These are phyloP conservation scores for Eucalyptus marginata DNA, from an alignment of 345 rosid species.

Conservation along the genomic window DNA sequence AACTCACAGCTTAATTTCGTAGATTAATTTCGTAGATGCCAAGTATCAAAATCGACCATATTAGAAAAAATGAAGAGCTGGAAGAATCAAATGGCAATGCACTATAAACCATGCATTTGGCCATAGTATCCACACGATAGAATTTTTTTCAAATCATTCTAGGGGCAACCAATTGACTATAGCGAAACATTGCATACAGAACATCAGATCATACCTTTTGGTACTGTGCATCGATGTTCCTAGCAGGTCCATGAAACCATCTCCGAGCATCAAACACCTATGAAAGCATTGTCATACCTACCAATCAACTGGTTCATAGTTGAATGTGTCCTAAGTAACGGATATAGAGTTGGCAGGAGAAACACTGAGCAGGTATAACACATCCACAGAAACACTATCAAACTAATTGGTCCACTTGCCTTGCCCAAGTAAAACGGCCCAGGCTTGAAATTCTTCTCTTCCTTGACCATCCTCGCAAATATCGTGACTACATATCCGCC, in stretches of 20 bases:
- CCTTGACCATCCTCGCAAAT: no score
- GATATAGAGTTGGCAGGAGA: slow-evolving; percentile 39
- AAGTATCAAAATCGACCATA: not conserved
- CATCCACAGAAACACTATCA: slow-evolving; percentile 42
- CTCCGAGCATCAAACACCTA: slow-evolving; percentile 36
- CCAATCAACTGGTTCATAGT: slow-evolving; percentile 43
- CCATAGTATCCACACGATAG: not conserved
- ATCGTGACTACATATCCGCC: no score
- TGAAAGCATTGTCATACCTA: slow-evolving; percentile 37
- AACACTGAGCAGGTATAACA: slow-evolving; percentile 47
- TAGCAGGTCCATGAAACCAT: slow-evolving; percentile 56
- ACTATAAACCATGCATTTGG: no score
- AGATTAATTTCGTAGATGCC: not conserved
- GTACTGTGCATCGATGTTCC: slow-evolving; percentile 26
- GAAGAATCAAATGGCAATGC: not conserved
- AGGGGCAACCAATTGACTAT: not conserved
- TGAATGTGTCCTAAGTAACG: slow-evolving; percentile 30
- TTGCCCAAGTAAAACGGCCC: slow-evolving; percentile 48
- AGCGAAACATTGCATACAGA: not conserved
- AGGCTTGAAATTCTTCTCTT: no score
- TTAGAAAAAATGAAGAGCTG: not conserved
- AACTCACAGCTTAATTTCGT: slow-evolving; percentile 4
- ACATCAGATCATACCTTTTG: not conserved
- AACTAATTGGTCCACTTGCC: slow-evolving; percentile 36
- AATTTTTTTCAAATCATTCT: not conserved